Evolutionary conservation across 768 basidiomycete genomes (phyloP), one percentile per base, ranked within the genome.

Genomic region (Kwoniella sp.): DNA sequence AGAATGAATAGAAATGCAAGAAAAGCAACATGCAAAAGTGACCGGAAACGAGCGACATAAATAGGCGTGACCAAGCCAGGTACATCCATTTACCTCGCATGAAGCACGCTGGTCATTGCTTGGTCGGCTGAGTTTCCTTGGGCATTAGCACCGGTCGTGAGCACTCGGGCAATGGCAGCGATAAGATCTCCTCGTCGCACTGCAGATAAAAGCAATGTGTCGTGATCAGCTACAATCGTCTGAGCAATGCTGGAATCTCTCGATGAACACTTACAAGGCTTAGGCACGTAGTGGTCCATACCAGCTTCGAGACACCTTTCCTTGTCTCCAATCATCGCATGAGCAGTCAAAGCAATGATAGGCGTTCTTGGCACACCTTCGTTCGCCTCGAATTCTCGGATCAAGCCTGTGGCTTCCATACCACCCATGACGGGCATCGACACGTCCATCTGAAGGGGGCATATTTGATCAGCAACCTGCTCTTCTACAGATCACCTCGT

Each of bases 331-430:
- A 79, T 75, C 78, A 79, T 97, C 54, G 95, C 95, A 80, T 99
- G 95, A 2, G 95, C 95, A 1, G 96, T 98, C 44, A 99, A 83
- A 0, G 96, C 96, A 72, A 98, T 92, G 70, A 99, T 98, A 0
- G 96, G 95, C 6, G 87, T 91, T 1, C 87, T 85, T 17, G 86
- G 76, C 29, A 92, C 82, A 8, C 86, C 84, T 67, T 86, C 86
- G 66, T 88, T 84, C 77, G 84, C 82, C 82, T 98, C 95, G 75
- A 88, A 91, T 37, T 86, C 85, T 55, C 95, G 87, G 65, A 97
- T 96, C 61, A 91, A 83, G 68, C 92, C 89, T 0, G 96, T 99
- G 1, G 95, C 92, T 80, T 99, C 94, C 88, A 95, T 92, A 68
- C 95, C 94, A 54, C 94, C 93, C 92, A 98, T 97, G 81, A 77